Evolutionary conservation across 2,329 filamentous ascomycete genomes (phyloP).

Genomic region (Trichophaea hybrida): DNA sequence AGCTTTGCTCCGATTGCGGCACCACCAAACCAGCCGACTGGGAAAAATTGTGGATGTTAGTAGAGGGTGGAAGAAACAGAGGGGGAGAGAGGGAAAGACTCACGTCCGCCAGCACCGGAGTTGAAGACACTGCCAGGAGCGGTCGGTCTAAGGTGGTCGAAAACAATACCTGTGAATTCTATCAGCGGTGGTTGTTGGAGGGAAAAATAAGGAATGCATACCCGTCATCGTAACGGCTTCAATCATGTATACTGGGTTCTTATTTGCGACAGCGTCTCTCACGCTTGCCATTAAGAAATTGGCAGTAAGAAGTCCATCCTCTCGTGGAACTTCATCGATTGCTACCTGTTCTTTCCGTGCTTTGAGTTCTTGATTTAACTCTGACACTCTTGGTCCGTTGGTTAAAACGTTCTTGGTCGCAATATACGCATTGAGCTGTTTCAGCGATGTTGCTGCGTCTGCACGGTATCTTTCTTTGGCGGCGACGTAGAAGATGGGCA

Average conservation of each 20-base stretch:
- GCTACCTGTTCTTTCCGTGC: constrained; percentile 47
- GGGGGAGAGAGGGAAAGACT: constrained; percentile 2
- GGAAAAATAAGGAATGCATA: no score
- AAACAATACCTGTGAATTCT: constrained; percentile 34
- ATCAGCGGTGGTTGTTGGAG: no score
- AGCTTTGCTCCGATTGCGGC: constrained; percentile 40
- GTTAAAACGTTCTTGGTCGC: neutral
- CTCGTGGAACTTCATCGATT: constrained; percentile 41
- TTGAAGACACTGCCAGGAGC: constrained; percentile 41
- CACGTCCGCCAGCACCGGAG: constrained; percentile 38
- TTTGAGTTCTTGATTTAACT: constrained; percentile 44
- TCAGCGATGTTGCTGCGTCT: constrained; percentile 36
- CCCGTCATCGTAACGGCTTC: constrained; percentile 64
- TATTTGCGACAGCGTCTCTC: neutral
- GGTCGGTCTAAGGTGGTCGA: constrained; percentile 55
- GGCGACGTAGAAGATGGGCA: constrained; percentile 44
- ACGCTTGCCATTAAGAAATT: constrained; percentile 33
- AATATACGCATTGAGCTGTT: constrained; percentile 27
- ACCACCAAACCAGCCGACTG: constrained; percentile 41
- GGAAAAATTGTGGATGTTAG: neutral
- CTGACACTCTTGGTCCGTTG: constrained; percentile 29
- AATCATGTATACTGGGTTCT: constrained; percentile 38
- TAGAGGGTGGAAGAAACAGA: constrained; percentile 5
- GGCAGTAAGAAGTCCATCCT: constrained; percentile 44
- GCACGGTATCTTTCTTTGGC: constrained; percentile 40